Evolutionary conservation across 176 grass and related monocot genomes (phyloP).

Genomic region (Triticum turgidum): DNA sequence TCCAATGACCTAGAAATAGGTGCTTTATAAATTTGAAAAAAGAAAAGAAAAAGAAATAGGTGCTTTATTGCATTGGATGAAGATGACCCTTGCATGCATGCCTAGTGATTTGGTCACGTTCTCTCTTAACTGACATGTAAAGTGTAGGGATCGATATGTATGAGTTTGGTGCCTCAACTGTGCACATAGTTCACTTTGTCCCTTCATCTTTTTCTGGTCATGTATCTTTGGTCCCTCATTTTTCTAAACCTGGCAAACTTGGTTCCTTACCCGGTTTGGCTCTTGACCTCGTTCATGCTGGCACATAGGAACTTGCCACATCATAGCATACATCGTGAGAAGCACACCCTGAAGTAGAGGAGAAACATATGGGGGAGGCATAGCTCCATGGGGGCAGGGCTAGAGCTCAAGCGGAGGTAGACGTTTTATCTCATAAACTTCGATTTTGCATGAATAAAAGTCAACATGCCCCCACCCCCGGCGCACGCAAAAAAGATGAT

Average conservation of each 20-base stretch:
- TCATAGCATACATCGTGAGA: neutral
- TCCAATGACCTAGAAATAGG: too few relatives aligned
- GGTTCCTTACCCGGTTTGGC: neutral
- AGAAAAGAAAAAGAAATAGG: too few relatives aligned
- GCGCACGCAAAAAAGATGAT: too few relatives aligned
- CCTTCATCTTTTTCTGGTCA: too few relatives aligned
- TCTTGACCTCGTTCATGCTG: neutral
- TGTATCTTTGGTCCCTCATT: neutral
- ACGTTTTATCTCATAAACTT: neutral
- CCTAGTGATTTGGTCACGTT: neutral
- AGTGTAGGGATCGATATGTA: neutral
- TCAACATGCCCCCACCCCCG: too few relatives aligned
- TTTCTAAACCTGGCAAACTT: neutral
- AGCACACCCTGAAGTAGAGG: neutral
- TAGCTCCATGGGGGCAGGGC: too few relatives aligned
- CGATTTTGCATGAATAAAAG: too few relatives aligned
- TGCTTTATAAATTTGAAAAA: too few relatives aligned
- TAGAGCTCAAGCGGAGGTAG: neutral
- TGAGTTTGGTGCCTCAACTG: neutral
- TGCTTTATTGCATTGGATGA: neutral
- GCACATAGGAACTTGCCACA: neutral
- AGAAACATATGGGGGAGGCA: too few relatives aligned
- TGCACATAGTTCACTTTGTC: neutral
- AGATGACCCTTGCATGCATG: neutral
- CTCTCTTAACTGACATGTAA: neutral